Base-by-base conservation (phyloP, 768 basidiomycete genomes). In the Serendipita sp. region DNA sequence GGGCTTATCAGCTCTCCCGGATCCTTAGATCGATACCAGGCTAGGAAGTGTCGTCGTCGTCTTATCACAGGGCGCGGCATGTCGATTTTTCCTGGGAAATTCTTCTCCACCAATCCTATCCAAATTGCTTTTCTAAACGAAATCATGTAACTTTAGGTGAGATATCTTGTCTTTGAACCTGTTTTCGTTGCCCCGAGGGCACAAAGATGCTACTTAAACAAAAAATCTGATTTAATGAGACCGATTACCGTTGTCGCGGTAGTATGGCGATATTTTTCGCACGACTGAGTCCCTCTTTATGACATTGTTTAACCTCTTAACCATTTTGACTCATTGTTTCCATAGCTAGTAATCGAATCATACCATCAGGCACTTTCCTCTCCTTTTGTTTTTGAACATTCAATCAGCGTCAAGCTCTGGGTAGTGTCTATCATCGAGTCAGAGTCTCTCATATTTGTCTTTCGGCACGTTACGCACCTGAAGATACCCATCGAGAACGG, bases 401-500 rank as follows among this genome's bases (percentile, higher is more conserved):
- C 73, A 71, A 47, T 75, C 73, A 18, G 68, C 71, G 63, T 77
- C 77, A 38, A 78, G 68, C 69, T 78, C 77, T 32, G 70, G 68
- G 63, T 77, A 78, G 67, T 74, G 68, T 65, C 56, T 60, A 8
- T 18, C 30, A 18, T 18, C n/a, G 16, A 60, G 56, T 60, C 56
- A 32, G 23, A 23, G 3, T 23, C 3, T 15, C 8, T 35, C 8
- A 32, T 28, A 18, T 8, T 7, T 35, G 32, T 28, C 8, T 28
- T 10, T 52, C n/a, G 18, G 28, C 23, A 16, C 48, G n/a, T 51
- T 36, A 35, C 56, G 16, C 34, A 60, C 56, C 76, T 71, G 68
- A 72, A 78, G 32, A 77, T 65, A 1, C 77, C 77, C 52, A 68
- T 67, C 56, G 70, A 64, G 63, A 72, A 78, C 30, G 67, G 45